Evolutionary conservation across 2,329 filamentous ascomycete genomes (phyloP).

Genomic region (Cladosporium sp.): DNA sequence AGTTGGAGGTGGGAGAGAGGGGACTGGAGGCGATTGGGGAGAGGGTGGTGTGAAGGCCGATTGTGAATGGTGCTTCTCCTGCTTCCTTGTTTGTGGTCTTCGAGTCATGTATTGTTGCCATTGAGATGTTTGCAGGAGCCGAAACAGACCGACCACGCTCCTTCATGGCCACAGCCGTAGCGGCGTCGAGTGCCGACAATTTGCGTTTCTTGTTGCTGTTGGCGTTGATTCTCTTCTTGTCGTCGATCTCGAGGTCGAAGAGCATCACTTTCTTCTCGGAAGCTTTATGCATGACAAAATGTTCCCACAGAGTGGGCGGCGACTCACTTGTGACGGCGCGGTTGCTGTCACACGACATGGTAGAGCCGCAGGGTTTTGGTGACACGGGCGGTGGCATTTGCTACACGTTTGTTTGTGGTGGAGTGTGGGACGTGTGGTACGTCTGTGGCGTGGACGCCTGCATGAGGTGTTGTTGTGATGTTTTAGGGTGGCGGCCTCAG

Average conservation of each 20-base stretch:
- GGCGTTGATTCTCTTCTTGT: neutral
- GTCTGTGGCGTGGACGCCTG: neutral
- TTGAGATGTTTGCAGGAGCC: neutral
- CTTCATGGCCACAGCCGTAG: neutral
- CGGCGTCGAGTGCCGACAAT: neutral
- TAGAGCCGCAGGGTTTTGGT: neutral
- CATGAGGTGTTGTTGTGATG: neutral
- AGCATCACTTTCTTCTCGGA: neutral
- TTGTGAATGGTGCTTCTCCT: neutral
- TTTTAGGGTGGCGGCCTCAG: neutral
- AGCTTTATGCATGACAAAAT: neutral
- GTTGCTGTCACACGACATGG: slow-evolving; percentile 4
- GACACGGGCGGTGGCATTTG: neutral
- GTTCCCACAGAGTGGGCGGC: neutral
- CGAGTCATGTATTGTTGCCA: neutral
- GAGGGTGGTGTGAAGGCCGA: neutral
- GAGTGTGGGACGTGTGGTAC: neutral
- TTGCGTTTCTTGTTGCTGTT: neutral
- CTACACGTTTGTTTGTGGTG: neutral
- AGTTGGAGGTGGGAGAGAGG: neutral
- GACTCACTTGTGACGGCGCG: neutral
- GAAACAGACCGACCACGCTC: neutral
- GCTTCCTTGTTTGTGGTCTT: neutral
- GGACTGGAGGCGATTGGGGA: neutral
- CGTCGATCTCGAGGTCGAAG: slow-evolving; percentile 4